phyloP scores from a whole-genome alignment of 805 yeast genomes.

The Candida pseudoglaebosa region DNA sequence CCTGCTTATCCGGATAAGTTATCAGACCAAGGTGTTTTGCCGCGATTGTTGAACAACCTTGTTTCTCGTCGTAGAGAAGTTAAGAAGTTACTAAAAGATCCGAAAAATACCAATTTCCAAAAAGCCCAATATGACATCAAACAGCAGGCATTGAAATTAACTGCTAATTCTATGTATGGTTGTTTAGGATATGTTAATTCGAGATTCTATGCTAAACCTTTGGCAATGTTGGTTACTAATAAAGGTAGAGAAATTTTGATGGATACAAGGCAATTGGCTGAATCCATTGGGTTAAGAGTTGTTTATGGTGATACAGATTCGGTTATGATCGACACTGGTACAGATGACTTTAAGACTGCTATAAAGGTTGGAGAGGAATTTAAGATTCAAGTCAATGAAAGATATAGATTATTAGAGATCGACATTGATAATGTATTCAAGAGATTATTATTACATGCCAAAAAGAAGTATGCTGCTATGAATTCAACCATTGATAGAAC shows the following conservation, averaged over 20 bases:
- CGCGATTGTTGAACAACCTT: constrained; percentile 73
- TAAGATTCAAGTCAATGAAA: constrained; percentile 80
- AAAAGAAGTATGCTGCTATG: constrained; percentile 96
- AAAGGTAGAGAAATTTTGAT: constrained; percentile 93
- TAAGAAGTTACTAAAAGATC: constrained; percentile 75
- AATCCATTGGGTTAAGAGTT: constrained; percentile 73
- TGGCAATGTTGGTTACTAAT: constrained; percentile 92
- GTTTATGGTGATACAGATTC: constrained; percentile 99
- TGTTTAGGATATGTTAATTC: constrained; percentile 91
- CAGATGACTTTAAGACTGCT: constrained; percentile 65
- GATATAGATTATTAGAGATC: constrained; percentile 82
- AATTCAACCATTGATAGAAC: constrained; percentile 48
- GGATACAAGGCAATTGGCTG: constrained; percentile 92
- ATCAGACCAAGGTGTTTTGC: constrained; percentile 74
- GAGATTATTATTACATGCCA: constrained; percentile 80
- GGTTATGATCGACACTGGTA: constrained; percentile 94
- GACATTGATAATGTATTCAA: constrained; percentile 94
- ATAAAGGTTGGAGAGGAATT: constrained; percentile 79
- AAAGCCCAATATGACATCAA: constrained; percentile 87
- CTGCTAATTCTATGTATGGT: constrained; percentile 99
- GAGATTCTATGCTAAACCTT: constrained; percentile 91
- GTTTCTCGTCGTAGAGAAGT: constrained; percentile 93
- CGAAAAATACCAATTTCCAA: constrained; percentile 59
- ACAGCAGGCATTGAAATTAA: constrained; percentile 91
- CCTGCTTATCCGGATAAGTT: constrained; percentile 66